phyloP scores from a whole-genome alignment of 202 grass and related monocot species.

The Brachypodium distachyon region DNA sequence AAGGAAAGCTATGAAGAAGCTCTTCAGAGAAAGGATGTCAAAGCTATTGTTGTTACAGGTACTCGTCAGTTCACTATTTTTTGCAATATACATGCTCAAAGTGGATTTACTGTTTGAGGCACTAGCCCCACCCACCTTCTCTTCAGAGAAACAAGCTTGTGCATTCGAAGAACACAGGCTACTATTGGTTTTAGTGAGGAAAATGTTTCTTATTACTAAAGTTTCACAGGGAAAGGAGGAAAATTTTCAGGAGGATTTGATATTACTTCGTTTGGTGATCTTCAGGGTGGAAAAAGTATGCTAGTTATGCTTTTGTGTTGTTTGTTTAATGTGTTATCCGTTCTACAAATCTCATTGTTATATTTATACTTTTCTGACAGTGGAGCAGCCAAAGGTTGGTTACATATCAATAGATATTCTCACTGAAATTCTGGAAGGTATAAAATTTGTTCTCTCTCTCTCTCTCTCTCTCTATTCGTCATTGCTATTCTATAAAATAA shows the following conservation, averaged over 20 bases:
- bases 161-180: not conserved
- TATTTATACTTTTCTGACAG: conserved; percentile 10
- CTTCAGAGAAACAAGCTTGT: not conserved
- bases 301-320: not conserved
- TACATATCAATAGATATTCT: conserved; percentile 52
- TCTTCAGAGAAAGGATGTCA: conserved; percentile 69
- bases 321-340: not conserved
- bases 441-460: not conserved
- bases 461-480: not conserved
- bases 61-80: conserved; percentile 1
- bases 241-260: conserved; percentile 61
- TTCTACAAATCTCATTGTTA: not conserved
- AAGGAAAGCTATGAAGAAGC: conserved; percentile 75
- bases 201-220: not conserved
- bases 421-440: conserved; percentile 62
- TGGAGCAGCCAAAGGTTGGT: conserved; percentile 39
- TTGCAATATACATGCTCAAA: not conserved
- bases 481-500: not conserved
- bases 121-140: not conserved
- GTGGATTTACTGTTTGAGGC: not conserved
- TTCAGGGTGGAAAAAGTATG: conserved; percentile 62
- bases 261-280: conserved; percentile 29
- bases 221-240: conserved; percentile 32
- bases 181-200: not conserved
- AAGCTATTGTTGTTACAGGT: conserved; percentile 91